Evolutionary conservation across 148 eudicot species (phyloP).

Genomic region (Camellia lanceoleosa): DNA sequence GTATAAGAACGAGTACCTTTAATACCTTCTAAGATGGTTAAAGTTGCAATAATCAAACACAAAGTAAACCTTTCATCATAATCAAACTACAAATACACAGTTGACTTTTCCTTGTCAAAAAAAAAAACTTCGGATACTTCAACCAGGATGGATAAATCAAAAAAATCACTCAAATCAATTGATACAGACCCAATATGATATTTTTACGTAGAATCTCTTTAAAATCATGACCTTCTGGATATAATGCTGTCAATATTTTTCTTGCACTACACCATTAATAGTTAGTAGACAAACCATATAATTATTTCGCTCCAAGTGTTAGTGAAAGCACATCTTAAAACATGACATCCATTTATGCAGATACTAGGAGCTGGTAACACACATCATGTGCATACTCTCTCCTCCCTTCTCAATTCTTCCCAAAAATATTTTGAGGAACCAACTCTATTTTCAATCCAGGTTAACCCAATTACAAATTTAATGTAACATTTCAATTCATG

Average conservation of each 20-base stretch:
- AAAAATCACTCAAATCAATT: slow-evolving; percentile 5
- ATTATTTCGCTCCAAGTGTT: background rate
- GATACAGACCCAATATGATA: background rate
- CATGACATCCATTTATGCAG: background rate
- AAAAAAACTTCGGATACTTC: background rate
- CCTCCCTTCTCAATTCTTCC: background rate
- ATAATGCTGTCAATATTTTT: background rate
- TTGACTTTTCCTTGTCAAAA: background rate
- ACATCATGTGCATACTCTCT: background rate
- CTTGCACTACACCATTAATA: background rate
- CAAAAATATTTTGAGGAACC: background rate
- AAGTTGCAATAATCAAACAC: slow-evolving; percentile 12
- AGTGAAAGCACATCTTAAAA: background rate
- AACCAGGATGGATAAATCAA: background rate
- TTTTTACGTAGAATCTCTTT: background rate
- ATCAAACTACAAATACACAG: background rate
- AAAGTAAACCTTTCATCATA: background rate
- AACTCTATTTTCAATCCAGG: slow-evolving; percentile 3
- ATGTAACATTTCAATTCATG: background rate
- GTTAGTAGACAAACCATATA: background rate
- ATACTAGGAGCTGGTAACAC: background rate
- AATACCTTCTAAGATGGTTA: slow-evolving; percentile 6
- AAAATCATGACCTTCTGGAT: background rate
- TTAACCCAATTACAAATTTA: background rate
- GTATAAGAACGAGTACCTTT: slow-evolving; percentile 10